Conservation (phyloP, 441 rosid species). For the Arabidopsis hybrid region DNA sequence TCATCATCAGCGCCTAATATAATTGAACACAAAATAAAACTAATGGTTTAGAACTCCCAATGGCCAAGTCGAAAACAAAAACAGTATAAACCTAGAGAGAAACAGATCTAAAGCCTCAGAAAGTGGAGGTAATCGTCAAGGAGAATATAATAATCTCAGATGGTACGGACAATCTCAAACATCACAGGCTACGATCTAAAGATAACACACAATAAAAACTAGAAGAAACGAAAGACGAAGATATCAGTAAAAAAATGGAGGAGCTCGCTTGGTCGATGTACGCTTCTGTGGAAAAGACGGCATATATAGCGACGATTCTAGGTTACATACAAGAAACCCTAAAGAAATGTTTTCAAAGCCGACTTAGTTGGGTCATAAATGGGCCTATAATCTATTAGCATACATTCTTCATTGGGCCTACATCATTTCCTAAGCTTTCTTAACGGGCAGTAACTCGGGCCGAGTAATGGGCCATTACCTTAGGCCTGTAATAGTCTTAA, state of each 20-base stretch:
- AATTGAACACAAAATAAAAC: too few species aligned
- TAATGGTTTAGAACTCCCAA: too few species aligned
- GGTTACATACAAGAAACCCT: conserved; percentile 41
- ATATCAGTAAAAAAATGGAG: not conserved
- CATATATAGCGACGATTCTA: conserved; percentile 28
- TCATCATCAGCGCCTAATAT: conserved; percentile 42
- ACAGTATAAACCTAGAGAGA: too few species aligned
- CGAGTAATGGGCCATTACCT: not conserved
- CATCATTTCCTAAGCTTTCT: not conserved
- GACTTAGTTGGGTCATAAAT: not conserved
- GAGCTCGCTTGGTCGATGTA: not conserved
- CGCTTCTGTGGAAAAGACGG: not conserved
- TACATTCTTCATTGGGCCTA: too few species aligned
- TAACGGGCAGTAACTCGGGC: not conserved
- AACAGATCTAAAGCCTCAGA: conserved; percentile 41
- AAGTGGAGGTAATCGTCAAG: conserved; percentile 28
- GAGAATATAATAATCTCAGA: conserved; percentile 41
- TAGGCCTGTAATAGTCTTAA: not conserved
- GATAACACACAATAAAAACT: too few species aligned
- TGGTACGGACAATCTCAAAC: conserved; percentile 51
- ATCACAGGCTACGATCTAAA: conserved; percentile 21
- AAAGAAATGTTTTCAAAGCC: not conserved
- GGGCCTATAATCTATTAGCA: not conserved
- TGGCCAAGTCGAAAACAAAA: too few species aligned
- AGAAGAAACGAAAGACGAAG: too few species aligned